Evolutionary conservation across 1,284 basidiomycete species (phyloP).

Genomic region (Ceratobasidium sp.): DNA sequence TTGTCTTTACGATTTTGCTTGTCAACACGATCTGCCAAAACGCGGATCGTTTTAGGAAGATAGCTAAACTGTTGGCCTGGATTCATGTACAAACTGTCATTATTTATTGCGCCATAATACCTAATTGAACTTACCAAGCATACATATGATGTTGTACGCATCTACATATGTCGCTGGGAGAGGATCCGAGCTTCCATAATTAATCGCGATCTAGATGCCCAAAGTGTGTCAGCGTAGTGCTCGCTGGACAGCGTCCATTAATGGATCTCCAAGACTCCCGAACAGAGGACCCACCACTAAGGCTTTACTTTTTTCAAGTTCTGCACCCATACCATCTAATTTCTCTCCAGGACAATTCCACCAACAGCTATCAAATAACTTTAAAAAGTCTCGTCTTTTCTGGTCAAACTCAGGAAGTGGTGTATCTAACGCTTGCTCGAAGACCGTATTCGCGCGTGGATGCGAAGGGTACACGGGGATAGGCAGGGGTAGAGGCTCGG

Average conservation of each 20-base stretch:
- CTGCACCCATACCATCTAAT: neutral
- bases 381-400: neutral
- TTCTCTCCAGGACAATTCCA: neutral
- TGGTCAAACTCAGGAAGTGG: no score
- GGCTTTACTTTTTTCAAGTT: neutral
- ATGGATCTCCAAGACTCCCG: neutral
- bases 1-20: neutral
- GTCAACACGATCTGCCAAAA: slow-evolving; percentile 7
- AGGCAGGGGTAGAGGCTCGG: no score
- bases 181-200: neutral
- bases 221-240: no score
- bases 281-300: neutral
- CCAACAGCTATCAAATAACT: neutral
- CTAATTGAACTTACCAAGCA: neutral
- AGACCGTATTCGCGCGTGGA: no score
- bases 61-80: neutral
- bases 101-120: no score
- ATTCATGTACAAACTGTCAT: neutral
- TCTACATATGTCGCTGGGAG: slow-evolving; percentile 2
- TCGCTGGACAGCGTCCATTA: no score
- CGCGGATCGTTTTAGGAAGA: neutral
- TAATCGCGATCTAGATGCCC: neutral
- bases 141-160: neutral
- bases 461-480: no score
- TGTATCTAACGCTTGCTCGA: no score